Evolutionary conservation across 768 basidiomycete genomes (phyloP), one percentile per base, ranked within the genome.

Genomic region (Rhizopogon roseolus): DNA sequence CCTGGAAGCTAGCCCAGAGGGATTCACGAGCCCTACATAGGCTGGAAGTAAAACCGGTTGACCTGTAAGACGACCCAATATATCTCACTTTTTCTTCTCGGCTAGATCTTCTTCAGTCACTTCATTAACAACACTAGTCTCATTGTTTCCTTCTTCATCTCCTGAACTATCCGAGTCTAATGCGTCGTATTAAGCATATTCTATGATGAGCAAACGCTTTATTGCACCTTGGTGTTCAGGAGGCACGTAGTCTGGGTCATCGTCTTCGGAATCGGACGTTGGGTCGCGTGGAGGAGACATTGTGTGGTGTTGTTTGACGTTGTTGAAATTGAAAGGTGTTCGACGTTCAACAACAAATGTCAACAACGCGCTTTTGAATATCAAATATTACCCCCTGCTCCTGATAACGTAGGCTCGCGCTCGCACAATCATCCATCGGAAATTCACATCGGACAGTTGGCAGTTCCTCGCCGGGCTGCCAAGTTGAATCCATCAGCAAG

Each of bases 1-100:
- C 80, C 63, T 88, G 81, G 61, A 93, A 92, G 45, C 68, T 76
- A 13, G 77, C 72, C 88, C 89, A 92, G 22, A 89, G 65, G 6
- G 76, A 74, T 17, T 85, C 79, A 49, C 84, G 77, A n/a, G 72
- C 74, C 57, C 89, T 90, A 51, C 40, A 42, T 37, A 49, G 10
- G 25, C 14, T 36, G 40, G 54, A 14, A 1, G 37, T 41, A 41
- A 29, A 41, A 52, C 53, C 55, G 48, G 51, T 45, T 38, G 16
- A 49, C 49, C 28, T 50, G 40, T 6, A 45, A 29, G 17, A 52
- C 53, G 39, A 32, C 29, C 29, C 27, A 34, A 17, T n/a, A 25
- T 55, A 38, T 55, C 67, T 27, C 55, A 80, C 82, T 69, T 75
- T 68, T 80, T 80, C 63, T 74, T 72, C 25, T 68, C 73, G 37